These are phyloP conservation scores for Inga laurina DNA, from an alignment of 306 rosid species.

Conservation along the genomic window DNA sequence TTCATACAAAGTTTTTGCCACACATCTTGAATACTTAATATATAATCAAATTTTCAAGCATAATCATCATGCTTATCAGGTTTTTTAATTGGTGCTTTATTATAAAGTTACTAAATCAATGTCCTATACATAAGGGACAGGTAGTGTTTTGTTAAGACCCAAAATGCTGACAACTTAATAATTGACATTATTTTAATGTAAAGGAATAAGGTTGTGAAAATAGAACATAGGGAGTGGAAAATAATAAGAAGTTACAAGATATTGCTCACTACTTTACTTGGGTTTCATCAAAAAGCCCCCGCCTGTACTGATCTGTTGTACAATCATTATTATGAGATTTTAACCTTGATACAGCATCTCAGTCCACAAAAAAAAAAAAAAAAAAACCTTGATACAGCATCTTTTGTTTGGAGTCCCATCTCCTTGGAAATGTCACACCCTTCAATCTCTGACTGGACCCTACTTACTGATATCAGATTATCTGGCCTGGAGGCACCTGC, in stretches of 20 bases:
- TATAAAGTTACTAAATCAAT: background rate
- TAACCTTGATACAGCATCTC: background rate
- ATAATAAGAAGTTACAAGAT: background rate
- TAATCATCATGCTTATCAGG: background rate
- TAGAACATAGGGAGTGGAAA: constrained; percentile 17
- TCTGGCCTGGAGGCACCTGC: no score
- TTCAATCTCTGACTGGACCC: no score
- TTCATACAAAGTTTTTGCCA: background rate
- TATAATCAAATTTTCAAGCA: background rate
- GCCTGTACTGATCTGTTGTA: background rate
- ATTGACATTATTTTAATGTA: background rate
- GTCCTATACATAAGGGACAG: constrained; percentile 2
- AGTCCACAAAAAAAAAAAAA: no score
- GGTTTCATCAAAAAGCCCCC: background rate
- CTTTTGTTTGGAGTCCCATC: background rate
- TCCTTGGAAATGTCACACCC: background rate
- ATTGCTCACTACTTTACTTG: background rate
- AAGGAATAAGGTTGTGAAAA: background rate
- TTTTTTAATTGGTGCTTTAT: background rate
- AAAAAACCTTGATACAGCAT: background rate
- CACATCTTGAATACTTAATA: no score
- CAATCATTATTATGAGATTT: background rate
- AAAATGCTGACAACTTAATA: background rate
- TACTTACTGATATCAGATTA: no score
- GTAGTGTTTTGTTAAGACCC: background rate